Evolutionary conservation across 495 filamentous ascomycete genomes (phyloP).

Genomic region (Hyaloscypha bicolor): DNA sequence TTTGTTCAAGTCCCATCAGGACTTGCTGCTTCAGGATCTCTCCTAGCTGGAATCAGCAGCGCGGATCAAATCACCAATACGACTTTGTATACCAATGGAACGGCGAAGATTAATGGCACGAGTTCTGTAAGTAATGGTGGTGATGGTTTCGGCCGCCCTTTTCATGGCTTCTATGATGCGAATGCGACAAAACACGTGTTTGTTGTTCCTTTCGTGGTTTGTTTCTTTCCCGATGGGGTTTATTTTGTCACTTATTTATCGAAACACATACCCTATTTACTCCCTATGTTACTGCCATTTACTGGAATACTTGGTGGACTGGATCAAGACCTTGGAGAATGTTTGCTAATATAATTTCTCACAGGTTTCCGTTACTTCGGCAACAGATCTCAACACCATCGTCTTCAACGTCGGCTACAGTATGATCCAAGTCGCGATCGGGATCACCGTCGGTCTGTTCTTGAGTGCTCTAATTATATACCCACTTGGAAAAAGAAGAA

Average conservation of each 20-base stretch:
- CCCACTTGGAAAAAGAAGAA: conserved; percentile 87
- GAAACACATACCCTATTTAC: conserved; percentile 9
- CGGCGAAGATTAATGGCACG: conserved; percentile 23
- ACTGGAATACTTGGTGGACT: conserved; percentile 13
- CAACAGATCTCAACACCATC: conserved; percentile 56
- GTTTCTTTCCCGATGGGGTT: conserved; percentile 7
- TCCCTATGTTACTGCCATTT: conserved; percentile 7
- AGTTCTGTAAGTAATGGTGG: conserved; percentile 23
- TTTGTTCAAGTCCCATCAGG: conserved; percentile 94
- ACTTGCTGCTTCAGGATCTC: conserved; percentile 78
- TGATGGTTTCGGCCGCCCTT: conserved; percentile 9
- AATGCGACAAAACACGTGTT: not conserved
- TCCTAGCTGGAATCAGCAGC: conserved; percentile 82
- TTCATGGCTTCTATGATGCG: not conserved
- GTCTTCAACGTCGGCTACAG: conserved; percentile 84
- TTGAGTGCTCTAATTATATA: conserved; percentile 85
- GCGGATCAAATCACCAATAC: conserved; percentile 75
- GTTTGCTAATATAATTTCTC: conserved; percentile 2
- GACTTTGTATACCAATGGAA: conserved; percentile 28
- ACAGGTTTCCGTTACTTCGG: conserved; percentile 23
- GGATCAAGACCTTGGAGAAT: not conserved
- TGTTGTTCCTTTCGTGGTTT: conserved; percentile 17
- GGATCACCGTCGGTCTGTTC: conserved; percentile 89
- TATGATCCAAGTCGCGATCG: conserved; percentile 92
- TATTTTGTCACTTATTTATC: conserved; percentile 15